Conservation (phyloP, 768 basidiomycete genomes). For the Lanmaoa rubissima region DNA sequence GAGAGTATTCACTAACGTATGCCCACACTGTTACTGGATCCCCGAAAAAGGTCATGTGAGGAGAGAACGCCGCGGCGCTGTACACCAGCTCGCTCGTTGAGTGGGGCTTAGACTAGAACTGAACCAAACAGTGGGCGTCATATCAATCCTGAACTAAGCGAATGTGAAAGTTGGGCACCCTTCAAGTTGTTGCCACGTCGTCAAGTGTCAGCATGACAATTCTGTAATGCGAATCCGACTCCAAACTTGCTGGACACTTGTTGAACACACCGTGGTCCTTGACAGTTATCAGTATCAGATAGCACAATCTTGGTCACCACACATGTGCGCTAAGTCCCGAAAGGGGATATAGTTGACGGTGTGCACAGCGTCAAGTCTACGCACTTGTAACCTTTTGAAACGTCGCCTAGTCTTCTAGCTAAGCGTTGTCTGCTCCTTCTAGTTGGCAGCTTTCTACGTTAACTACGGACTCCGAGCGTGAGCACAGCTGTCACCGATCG, state of each 20-base stretch:
- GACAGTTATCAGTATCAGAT: neutral
- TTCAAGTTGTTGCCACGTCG: slow-evolving; percentile 1
- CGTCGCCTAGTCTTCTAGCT: neutral
- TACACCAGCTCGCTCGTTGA: neutral
- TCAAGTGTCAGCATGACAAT: neutral
- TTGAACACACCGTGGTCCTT: neutral
- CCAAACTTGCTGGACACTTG: neutral
- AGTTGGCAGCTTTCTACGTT: neutral
- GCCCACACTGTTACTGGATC: neutral
- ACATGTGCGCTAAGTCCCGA: neutral
- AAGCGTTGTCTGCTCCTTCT: neutral
- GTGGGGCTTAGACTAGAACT: neutral
- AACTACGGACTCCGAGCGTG: neutral
- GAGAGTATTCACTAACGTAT: neutral
- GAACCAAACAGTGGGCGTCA: neutral
- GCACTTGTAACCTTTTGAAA: neutral
- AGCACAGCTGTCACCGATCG: slow-evolving; percentile 3
- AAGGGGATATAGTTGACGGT: neutral
- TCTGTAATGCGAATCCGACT: neutral
- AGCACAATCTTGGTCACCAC: neutral
- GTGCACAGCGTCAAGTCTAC: neutral
- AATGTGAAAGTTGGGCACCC: neutral
- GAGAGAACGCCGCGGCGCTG: neutral
- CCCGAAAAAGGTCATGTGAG: slow-evolving; percentile 2
- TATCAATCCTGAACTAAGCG: neutral